A percentile compares a stretch with the other conserved stretches of the same genome.
phyloP scores from a whole-genome alignment of 176 grass and related monocot species.

The Coix lacrymajobi region DNA sequence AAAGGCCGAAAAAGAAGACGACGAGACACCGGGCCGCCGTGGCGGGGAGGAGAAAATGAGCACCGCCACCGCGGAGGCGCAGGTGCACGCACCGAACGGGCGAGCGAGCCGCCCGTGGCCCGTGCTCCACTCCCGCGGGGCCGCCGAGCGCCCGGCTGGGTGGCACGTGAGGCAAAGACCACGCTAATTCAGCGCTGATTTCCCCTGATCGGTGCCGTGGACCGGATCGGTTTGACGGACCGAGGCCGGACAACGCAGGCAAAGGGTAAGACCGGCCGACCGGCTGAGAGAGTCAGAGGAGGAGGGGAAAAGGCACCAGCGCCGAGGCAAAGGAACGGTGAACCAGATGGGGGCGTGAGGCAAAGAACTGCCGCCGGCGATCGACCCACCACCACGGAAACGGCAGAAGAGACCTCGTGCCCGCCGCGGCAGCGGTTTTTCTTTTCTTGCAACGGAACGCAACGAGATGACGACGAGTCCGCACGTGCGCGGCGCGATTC shows the following conservation, averaged over 20 bases:
- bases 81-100: neutral
- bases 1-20: neutral
- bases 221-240: neutral
- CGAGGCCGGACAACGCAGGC: neutral
- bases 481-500: neutral
- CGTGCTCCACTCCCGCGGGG: neutral
- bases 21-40: neutral
- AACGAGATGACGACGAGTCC: too few relatives aligned
- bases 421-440: too few relatives aligned
- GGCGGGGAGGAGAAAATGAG: neutral
- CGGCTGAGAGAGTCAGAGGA: neutral
- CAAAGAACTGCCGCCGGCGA: too few relatives aligned
- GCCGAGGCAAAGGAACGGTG: neutral
- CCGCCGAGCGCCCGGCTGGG: too few relatives aligned
- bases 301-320: neutral
- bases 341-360: too few relatives aligned
- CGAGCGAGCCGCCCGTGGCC: neutral
- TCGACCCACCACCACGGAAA: neutral
- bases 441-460: neutral
- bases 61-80: neutral
- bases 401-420: too few relatives aligned
- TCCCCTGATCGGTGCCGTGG: neutral
- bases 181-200: neutral
- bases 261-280: neutral
- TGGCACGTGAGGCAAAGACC: slow-evolving; percentile 12